phyloP scores from a whole-genome alignment of 192 early-diverging fungal species.

The Coemansia umbellata region DNA sequence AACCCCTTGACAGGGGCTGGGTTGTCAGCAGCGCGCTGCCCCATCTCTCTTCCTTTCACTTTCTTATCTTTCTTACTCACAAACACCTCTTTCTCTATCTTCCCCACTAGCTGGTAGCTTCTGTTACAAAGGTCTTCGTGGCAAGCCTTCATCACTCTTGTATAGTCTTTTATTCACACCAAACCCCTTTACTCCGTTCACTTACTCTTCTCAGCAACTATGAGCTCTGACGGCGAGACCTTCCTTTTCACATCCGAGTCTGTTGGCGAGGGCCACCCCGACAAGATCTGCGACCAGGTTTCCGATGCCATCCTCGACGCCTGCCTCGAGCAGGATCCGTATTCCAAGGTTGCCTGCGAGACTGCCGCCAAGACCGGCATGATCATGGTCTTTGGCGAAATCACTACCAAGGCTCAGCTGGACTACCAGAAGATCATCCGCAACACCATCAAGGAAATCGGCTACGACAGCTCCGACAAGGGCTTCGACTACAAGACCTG shows the following conservation, averaged over 20 bases:
- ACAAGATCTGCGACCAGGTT: constrained; percentile 99
- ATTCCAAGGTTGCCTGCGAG: constrained; percentile 99
- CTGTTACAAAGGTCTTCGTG: no score
- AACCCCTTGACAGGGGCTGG: no score
- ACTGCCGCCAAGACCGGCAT: constrained; percentile 99
- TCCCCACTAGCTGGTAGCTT: no score
- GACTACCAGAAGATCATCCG: constrained; percentile 99
- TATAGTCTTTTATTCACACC: constrained; percentile 2
- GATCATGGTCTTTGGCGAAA: constrained; percentile 99
- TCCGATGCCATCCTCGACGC: constrained; percentile 99
- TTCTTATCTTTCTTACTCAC: no score
- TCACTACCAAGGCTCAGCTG: constrained; percentile 95
- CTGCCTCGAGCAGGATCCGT: constrained; percentile 85
- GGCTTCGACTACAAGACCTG: constrained; percentile 99
- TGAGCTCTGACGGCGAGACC: constrained; percentile 61
- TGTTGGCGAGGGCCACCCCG: constrained; percentile 99
- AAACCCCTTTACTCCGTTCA: not conserved
- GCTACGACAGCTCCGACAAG: constrained; percentile 98
- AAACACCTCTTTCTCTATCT: no score
- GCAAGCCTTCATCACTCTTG: not conserved
- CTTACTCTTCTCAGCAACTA: not conserved
- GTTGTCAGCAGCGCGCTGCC: no score
- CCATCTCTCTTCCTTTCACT: no score
- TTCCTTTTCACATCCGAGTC: constrained; percentile 99
- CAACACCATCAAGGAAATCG: constrained; percentile 97